phyloP scores from a whole-genome alignment of 2,329 filamentous ascomycete genomes.

The Fusarium acutatum region DNA sequence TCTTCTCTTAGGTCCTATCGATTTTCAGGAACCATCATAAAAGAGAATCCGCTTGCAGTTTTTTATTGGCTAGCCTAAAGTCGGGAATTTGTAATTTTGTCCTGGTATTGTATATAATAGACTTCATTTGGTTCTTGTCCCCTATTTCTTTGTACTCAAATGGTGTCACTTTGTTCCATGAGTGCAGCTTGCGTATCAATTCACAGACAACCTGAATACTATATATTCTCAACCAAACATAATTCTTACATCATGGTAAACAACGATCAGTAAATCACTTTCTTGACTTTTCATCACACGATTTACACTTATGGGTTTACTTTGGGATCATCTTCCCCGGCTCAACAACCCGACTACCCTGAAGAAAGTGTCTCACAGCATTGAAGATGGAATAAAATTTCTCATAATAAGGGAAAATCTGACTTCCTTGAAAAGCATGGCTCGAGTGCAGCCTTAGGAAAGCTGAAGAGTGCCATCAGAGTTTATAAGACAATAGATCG shows the following conservation, averaged over 20 bases:
- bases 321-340: neutral
- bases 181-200: neutral
- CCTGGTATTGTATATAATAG: neutral
- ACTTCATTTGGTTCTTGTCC: neutral
- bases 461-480: neutral
- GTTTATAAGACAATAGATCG: neutral
- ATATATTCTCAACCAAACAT: neutral
- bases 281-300: neutral
- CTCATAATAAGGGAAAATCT: neutral
- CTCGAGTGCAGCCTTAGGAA: neutral
- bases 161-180: neutral
- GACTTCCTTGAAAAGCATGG: neutral
- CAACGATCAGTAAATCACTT: neutral
- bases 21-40: conserved; percentile 15
- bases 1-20: neutral
- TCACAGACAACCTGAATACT: neutral
- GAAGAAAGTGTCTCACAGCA: neutral
- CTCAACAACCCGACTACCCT: neutral
- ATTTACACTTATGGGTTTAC: neutral
- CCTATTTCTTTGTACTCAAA: neutral
- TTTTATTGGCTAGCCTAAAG: neutral
- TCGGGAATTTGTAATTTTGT: neutral
- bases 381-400: neutral
- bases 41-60: neutral
- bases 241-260: no score